Evolutionary conservation across 176 grass and related monocot species (phyloP).

Genomic region (Puccinellia tenuiflora): DNA sequence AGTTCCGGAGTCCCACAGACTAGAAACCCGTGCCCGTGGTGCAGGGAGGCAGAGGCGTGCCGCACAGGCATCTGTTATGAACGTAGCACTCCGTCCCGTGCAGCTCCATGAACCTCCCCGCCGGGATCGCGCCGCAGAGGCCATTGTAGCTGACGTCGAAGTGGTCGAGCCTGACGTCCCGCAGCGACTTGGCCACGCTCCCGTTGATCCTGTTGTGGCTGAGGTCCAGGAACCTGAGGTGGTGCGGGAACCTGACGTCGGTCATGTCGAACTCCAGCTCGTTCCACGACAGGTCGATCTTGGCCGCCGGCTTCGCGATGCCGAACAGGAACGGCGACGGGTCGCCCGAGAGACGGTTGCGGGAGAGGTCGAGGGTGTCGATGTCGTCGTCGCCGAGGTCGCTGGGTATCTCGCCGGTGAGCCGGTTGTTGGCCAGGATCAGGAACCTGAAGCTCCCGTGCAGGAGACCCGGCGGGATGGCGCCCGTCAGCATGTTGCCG

Average conservation of each 20-base stretch:
- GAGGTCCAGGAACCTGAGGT: conserved; percentile 59
- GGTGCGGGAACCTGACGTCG: conserved; percentile 42
- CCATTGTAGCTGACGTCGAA: conserved; percentile 73
- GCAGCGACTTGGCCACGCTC: conserved; percentile 47
- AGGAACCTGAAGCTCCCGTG: conserved; percentile 47
- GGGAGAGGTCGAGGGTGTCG: conserved; percentile 53
- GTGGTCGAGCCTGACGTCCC: conserved; percentile 37
- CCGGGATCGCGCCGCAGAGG: conserved; percentile 73
- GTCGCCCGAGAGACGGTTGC: conserved; percentile 55
- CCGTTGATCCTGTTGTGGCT: conserved; percentile 79
- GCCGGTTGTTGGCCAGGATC: conserved; percentile 53
- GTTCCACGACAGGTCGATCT: conserved; percentile 92
- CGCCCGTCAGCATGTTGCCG: conserved; percentile 62
- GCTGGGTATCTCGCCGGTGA: conserved; percentile 52
- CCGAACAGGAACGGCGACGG: conserved; percentile 56
- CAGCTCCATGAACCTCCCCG: conserved; percentile 34
- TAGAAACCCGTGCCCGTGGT: background rate
- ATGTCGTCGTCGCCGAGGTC: conserved; percentile 27
- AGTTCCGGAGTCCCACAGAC: no score
- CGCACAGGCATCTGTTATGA: conserved; percentile 68
- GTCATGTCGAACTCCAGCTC: conserved; percentile 66
- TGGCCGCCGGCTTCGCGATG: conserved; percentile 18
- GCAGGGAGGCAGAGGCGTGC: conserved; percentile 56
- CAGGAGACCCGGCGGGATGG: conserved; percentile 51
- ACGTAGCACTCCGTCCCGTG: conserved; percentile 39